phyloP scores from a whole-genome alignment of 495 filamentous ascomycete species.

The Aspergillus hancockii region DNA sequence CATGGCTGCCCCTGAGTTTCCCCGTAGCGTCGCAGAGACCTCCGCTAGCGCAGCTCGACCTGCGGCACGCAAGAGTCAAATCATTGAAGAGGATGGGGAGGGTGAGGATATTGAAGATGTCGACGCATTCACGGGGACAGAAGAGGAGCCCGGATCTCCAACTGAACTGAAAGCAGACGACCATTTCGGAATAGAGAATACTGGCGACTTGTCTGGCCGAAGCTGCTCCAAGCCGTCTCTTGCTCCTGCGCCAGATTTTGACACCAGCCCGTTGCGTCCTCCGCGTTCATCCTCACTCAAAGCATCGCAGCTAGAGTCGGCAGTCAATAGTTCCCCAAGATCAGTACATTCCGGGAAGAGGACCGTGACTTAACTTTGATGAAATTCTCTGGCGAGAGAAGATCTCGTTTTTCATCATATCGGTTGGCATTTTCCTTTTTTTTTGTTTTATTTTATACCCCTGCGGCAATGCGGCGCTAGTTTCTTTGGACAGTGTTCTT shows the following conservation, averaged over 20 bases:
- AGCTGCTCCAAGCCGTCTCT: slow-evolving; percentile 30
- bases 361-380: slow-evolving; percentile 1
- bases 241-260: slow-evolving; percentile 38
- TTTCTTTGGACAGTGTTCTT: slow-evolving; percentile 20
- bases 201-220: slow-evolving; percentile 23
- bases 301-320: slow-evolving; percentile 17
- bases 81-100: slow-evolving; percentile 84
- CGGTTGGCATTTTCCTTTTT: slow-evolving; percentile 8
- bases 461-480: slow-evolving; percentile 26
- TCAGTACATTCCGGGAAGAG: slow-evolving; percentile 14
- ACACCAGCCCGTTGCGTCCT: slow-evolving; percentile 33
- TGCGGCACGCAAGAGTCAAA: slow-evolving; percentile 57
- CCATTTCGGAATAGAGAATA: slow-evolving; percentile 5
- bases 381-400: slow-evolving; percentile 10
- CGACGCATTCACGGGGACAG: slow-evolving; percentile 62
- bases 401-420: slow-evolving; percentile 1
- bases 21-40: slow-evolving; percentile 49
- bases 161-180: slow-evolving; percentile 25
- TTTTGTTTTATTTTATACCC: slow-evolving; percentile 34
- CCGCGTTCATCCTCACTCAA: slow-evolving; percentile 43
- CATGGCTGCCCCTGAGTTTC: slow-evolving; percentile 38
- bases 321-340: slow-evolving; percentile 17
- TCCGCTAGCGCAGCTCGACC: slow-evolving; percentile 56
- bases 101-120: slow-evolving; percentile 72
- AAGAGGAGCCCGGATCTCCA: slow-evolving; percentile 40